phyloP scores from a whole-genome alignment of 169 alveolate genomes.

The Blepharisma undulans region DNA sequence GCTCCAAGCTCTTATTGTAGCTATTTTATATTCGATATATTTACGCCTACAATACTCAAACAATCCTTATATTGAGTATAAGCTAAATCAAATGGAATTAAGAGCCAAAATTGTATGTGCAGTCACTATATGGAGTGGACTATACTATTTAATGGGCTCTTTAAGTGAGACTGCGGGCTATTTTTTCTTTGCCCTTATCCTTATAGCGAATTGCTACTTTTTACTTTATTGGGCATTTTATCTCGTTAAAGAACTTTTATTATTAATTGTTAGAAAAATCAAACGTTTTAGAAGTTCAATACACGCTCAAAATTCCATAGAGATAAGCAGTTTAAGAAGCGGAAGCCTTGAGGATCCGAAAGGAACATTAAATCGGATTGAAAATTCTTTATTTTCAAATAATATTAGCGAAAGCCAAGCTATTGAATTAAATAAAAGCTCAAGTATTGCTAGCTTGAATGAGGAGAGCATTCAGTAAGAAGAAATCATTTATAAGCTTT shows the following conservation, averaged over 20 bases:
- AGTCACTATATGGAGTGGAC: conserved; percentile 6
- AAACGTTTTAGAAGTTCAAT: too few relatives aligned
- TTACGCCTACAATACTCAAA: not conserved
- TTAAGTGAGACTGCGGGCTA: not conserved
- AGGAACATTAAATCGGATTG: too few relatives aligned
- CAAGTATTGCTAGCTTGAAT: too few relatives aligned
- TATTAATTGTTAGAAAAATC: too few relatives aligned
- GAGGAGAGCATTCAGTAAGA: too few relatives aligned
- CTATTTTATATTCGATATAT: not conserved
- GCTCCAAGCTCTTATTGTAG: conserved; percentile 42
- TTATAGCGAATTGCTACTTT: not conserved
- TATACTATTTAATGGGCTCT: conserved; percentile 6
- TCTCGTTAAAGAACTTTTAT: not conserved
- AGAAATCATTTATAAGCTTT: too few relatives aligned
- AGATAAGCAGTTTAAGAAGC: too few relatives aligned
- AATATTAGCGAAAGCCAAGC: too few relatives aligned
- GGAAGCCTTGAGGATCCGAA: too few relatives aligned
- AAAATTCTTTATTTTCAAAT: too few relatives aligned
- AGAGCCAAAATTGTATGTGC: not conserved
- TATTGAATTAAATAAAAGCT: too few relatives aligned
- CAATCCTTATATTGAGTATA: not conserved
- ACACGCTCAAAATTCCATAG: too few relatives aligned
- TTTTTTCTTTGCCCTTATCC: not conserved
- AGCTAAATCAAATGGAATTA: not conserved
- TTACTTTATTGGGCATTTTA: not conserved